Conservation (phyloP, 2,329 filamentous ascomycete species). For the Alternaria triticimaculans region DNA sequence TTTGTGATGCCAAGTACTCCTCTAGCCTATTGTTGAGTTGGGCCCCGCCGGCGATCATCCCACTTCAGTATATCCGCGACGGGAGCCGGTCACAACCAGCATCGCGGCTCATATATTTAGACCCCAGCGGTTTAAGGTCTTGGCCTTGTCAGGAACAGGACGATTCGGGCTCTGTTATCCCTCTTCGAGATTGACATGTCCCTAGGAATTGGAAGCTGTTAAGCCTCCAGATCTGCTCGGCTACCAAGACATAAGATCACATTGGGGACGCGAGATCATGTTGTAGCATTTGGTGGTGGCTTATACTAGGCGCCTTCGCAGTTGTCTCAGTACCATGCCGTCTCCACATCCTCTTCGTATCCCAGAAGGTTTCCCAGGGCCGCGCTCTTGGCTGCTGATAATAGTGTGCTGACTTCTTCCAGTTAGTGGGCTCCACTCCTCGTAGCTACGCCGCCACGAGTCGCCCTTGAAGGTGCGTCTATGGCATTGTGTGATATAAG, state of each 20-base stretch:
- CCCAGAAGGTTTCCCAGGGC: slow-evolving; percentile 15
- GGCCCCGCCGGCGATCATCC: slow-evolving; percentile 19
- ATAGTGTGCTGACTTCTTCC: slow-evolving; percentile 21
- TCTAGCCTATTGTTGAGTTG: slow-evolving; percentile 7
- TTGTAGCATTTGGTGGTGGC: not conserved
- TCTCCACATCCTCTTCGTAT: slow-evolving; percentile 25
- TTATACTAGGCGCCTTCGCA: not conserved
- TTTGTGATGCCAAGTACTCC: slow-evolving; percentile 1
- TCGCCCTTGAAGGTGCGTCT: slow-evolving; percentile 13
- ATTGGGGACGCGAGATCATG: not conserved
- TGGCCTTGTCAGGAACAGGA: slow-evolving; percentile 11
- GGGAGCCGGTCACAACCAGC: slow-evolving; percentile 15
- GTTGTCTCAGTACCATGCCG: slow-evolving; percentile 2
- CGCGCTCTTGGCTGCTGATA: slow-evolving; percentile 28
- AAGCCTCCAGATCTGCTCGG: not conserved
- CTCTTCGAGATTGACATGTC: not conserved
- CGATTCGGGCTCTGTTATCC: not conserved
- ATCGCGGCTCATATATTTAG: slow-evolving; percentile 24
- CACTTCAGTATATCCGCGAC: slow-evolving; percentile 11
- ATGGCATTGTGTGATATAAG: slow-evolving; percentile 26
- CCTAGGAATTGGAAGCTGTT: not conserved
- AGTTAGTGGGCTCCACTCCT: slow-evolving; percentile 23
- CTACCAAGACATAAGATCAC: not conserved
- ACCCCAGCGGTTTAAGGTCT: slow-evolving; percentile 15
- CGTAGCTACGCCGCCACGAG: slow-evolving; percentile 27